Evolutionary conservation across 176 grass and related monocot genomes (phyloP).

Genomic region (Thalia dealbata): DNA sequence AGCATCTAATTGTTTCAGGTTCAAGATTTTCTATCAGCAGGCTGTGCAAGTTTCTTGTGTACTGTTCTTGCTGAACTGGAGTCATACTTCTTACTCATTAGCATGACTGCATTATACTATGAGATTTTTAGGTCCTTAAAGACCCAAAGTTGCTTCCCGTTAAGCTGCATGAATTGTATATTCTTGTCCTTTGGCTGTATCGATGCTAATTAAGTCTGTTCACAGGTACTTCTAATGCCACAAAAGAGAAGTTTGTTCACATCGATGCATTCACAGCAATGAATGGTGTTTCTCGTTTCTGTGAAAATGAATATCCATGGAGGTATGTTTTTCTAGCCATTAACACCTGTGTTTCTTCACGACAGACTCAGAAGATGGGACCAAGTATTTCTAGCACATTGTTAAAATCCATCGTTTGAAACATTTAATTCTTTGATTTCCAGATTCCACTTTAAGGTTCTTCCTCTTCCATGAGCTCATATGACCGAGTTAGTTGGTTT

Average conservation of each 20-base stretch:
- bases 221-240: constrained; percentile 36
- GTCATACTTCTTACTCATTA: background rate
- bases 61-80: background rate
- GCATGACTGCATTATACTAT: no score
- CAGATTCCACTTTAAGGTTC: background rate
- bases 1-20: background rate
- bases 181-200: background rate
- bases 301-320: constrained; percentile 91
- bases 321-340: constrained; percentile 37
- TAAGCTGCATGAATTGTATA: background rate
- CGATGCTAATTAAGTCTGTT: constrained; percentile 9
- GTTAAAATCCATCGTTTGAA: background rate
- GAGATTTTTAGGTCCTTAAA: background rate
- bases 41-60: background rate
- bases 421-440: background rate
- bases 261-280: constrained; percentile 89
- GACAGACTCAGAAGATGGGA: no score
- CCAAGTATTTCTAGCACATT: background rate
- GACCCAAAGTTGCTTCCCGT: background rate
- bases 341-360: background rate
- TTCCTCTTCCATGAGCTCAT: background rate
- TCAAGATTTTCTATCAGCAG: background rate
- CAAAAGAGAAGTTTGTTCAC: constrained; percentile 63
- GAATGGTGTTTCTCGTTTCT: constrained; percentile 92
- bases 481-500: no score